These are phyloP conservation scores for Lonicera japonica DNA, from an alignment of 129 eudicot species.

Conservation along the genomic window DNA sequence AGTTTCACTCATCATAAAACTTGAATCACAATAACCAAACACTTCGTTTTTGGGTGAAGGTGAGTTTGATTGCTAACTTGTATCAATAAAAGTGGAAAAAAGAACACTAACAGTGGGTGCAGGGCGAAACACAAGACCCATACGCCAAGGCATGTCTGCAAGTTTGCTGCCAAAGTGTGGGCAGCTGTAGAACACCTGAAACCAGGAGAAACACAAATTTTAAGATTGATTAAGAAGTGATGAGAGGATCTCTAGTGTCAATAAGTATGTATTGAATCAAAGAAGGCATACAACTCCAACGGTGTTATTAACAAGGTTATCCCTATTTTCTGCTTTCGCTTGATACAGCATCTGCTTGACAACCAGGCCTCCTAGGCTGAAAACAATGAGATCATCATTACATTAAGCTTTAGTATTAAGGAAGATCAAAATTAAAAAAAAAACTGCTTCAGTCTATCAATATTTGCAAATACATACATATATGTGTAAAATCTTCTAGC, in stretches of 20 bases:
- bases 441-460: neutral
- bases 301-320: slow-evolving; percentile 70
- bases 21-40: neutral
- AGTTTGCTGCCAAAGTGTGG: slow-evolving; percentile 98
- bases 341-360: slow-evolving; percentile 94
- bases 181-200: slow-evolving; percentile 90
- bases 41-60: neutral
- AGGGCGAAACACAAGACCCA: slow-evolving; percentile 97
- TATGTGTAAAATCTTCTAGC: too few species aligned
- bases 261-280: slow-evolving; percentile 5
- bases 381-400: slow-evolving; percentile 2
- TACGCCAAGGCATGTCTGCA: slow-evolving; percentile 98
- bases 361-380: slow-evolving; percentile 98
- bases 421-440: neutral
- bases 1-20: neutral
- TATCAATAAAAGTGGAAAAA: neutral
- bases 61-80: neutral
- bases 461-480: neutral
- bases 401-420: neutral
- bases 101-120: slow-evolving; percentile 76
- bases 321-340: slow-evolving; percentile 62
- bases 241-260: neutral
- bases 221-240: neutral
- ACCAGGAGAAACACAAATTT: slow-evolving; percentile 5
- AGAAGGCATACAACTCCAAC: slow-evolving; percentile 73